A percentile compares a stretch with the other conserved stretches of the same genome.
Evolutionary conservation across 2,329 filamentous ascomycete genomes (phyloP).

Genomic region (Fusarium coicis): DNA sequence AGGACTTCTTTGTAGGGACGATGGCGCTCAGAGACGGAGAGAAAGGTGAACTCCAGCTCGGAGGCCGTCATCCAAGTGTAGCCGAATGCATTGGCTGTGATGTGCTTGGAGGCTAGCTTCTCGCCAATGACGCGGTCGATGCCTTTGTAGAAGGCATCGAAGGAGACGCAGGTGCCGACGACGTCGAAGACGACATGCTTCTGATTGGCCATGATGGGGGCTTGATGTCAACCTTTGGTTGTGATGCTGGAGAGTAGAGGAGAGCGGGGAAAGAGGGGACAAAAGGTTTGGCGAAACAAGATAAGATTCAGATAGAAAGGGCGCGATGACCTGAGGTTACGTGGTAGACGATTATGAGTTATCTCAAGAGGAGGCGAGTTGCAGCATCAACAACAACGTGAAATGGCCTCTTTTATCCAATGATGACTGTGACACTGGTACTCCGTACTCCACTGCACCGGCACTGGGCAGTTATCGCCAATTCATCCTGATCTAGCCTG

Average conservation of each 20-base stretch:
- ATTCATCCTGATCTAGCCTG: neutral
- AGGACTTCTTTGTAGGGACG: slow-evolving; percentile 47
- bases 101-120: neutral
- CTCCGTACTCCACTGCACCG: neutral
- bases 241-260: neutral
- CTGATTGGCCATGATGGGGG: neutral
- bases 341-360: neutral
- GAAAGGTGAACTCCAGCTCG: slow-evolving; percentile 6
- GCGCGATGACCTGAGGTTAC: neutral
- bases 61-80: slow-evolving; percentile 10
- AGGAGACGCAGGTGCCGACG: neutral
- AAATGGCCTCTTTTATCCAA: slow-evolving; percentile 4
- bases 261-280: neutral
- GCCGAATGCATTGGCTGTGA: slow-evolving; percentile 6
- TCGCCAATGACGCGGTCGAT: neutral
- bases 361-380: neutral
- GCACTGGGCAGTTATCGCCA: neutral
- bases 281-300: neutral
- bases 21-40: slow-evolving; percentile 5
- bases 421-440: neutral
- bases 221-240: neutral
- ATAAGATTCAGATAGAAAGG: neutral
- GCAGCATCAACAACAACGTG: neutral
- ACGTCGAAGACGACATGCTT: slow-evolving; percentile 7
- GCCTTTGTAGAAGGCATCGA: neutral